Percentiles rank a stretch among this genome's conserved stretches.
Evolutionary conservation across 345 rosid genomes (phyloP).

Genomic region (Brassica nigra): DNA sequence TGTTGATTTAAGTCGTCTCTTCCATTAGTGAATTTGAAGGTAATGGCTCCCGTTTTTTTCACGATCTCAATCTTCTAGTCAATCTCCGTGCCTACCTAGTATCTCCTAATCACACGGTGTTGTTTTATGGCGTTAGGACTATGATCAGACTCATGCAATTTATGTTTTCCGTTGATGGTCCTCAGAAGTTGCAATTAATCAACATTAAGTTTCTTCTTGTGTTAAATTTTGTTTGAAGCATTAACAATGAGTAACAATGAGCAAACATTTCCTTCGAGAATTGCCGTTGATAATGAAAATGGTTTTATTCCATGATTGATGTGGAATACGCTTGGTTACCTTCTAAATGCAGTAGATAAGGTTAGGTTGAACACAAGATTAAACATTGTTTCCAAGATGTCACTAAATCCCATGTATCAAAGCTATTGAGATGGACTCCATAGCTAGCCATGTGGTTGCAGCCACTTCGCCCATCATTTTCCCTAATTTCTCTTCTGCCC

Average conservation of each 20-base stretch:
- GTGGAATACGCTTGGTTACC: background rate
- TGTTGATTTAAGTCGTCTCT: conserved; percentile 11
- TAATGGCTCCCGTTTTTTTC: background rate
- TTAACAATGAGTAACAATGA: background rate
- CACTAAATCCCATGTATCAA: background rate
- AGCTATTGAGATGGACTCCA: background rate
- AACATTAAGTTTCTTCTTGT: background rate
- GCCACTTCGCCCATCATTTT: background rate
- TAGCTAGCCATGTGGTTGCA: background rate
- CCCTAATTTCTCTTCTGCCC: background rate
- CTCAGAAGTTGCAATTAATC: background rate
- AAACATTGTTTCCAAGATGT: background rate
- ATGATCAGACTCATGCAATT: background rate
- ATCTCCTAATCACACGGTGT: background rate
- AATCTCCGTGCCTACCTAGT: background rate
- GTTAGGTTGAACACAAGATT: background rate
- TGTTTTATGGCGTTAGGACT: background rate
- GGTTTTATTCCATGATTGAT: background rate
- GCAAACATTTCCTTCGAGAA: background rate
- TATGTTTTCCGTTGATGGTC: background rate
- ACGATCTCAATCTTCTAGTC: background rate
- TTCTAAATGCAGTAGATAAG: background rate
- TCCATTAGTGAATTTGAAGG: conserved; percentile 13
- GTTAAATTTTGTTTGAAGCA: background rate
- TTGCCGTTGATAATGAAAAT: background rate